Percentiles rank a stretch among this genome's conserved stretches.
Evolutionary conservation across 495 filamentous ascomycete species (phyloP).

Genomic region (Penicillium soppii): DNA sequence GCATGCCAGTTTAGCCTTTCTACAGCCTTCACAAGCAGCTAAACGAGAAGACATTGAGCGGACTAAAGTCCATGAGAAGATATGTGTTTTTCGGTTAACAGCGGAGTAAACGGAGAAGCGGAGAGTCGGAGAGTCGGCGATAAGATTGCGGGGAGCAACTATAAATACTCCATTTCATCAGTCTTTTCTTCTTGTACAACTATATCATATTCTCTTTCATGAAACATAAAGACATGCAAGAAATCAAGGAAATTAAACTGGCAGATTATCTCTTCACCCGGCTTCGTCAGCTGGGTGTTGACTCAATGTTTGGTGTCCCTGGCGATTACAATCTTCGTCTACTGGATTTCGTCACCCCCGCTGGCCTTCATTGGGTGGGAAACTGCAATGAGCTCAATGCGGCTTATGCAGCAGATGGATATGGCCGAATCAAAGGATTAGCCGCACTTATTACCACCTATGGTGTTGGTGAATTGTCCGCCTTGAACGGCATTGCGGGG

Average conservation of each 20-base stretch:
- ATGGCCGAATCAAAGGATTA: conserved; percentile 71
- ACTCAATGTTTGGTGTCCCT: conserved; percentile 66
- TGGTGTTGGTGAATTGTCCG: conserved; percentile 77
- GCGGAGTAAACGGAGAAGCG: conserved; percentile 12
- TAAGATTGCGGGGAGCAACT: conserved; percentile 17
- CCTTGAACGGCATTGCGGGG: conserved; percentile 70
- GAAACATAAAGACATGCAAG: conserved; percentile 16
- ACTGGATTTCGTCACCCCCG: conserved; percentile 63
- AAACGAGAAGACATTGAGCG: conserved; percentile 25
- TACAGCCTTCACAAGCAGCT: conserved; percentile 40
- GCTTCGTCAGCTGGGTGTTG: conserved; percentile 66
- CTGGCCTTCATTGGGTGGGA: conserved; percentile 71
- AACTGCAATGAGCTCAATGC: conserved; percentile 82
- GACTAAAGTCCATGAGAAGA: conserved; percentile 11
- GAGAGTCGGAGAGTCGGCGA: conserved; percentile 17
- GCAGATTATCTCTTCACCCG: conserved; percentile 67
- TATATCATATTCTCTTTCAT: not conserved
- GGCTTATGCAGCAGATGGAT: conserved; percentile 81
- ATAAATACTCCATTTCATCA: conserved; percentile 10
- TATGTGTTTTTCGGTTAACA: conserved; percentile 17
- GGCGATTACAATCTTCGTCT: conserved; percentile 75
- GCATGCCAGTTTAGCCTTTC: conserved; percentile 42
- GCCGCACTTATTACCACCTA: conserved; percentile 76
- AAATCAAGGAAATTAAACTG: conserved; percentile 37
- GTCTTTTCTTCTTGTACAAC: not conserved